These are phyloP conservation scores for Logfia minima DNA, from an alignment of 129 eudicot species.

Conservation along the genomic window DNA sequence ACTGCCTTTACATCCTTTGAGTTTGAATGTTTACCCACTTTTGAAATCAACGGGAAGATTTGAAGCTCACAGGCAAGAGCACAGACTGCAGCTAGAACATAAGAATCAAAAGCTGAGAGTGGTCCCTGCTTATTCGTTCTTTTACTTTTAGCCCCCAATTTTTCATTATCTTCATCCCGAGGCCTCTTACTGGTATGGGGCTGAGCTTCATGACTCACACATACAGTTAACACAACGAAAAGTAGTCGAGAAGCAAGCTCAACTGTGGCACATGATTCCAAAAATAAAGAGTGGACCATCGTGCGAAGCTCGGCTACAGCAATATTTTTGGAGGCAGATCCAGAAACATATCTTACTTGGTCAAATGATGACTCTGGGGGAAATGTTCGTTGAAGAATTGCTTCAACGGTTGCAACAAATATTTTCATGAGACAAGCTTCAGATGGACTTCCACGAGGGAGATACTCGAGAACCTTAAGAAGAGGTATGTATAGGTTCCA, in stretches of 20 bases:
- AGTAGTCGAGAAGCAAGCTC: conserved; percentile 97
- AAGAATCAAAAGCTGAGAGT: conserved; percentile 90
- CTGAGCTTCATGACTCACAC: conserved; percentile 94
- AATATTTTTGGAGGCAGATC: conserved; percentile 82
- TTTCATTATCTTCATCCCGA: conserved; percentile 53
- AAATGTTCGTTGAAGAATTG: conserved; percentile 88
- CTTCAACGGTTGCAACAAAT: conserved; percentile 94
- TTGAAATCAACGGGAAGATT: conserved; percentile 69
- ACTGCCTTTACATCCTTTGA: conserved; percentile 38
- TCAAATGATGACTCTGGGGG: conserved; percentile 71
- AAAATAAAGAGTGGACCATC: conserved; percentile 89
- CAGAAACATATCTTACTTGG: conserved; percentile 58
- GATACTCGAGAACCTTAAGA: conserved; percentile 92
- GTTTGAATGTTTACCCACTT: conserved; percentile 47
- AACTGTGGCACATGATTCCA: conserved; percentile 73
- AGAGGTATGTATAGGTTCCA: conserved; percentile 96
- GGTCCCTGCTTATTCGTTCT: conserved; percentile 56
- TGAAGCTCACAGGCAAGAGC: conserved; percentile 93
- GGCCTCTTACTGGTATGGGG: conserved; percentile 64
- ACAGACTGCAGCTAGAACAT: conserved; percentile 90
- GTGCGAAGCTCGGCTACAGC: conserved; percentile 99
- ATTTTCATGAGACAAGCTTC: conserved; percentile 98
- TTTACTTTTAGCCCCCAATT: conserved; percentile 26
- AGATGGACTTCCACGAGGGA: conserved; percentile 97
- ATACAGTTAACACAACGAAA: conserved; percentile 87